These are phyloP conservation scores for Suhomyces faveliae DNA, from an alignment of 805 yeast genomes.

Conservation along the genomic window DNA sequence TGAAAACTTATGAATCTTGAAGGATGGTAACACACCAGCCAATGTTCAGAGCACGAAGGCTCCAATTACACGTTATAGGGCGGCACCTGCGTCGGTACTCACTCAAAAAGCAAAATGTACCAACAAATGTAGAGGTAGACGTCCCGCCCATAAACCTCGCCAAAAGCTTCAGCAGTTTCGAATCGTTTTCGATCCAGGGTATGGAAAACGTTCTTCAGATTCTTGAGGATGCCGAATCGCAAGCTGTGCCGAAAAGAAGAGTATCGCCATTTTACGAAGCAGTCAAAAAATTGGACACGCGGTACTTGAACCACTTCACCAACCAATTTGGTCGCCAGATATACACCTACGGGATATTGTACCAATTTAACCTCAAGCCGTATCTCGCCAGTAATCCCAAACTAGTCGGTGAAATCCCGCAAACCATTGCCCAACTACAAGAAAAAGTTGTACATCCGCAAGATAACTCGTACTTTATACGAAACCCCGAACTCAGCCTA, in stretches of 20 bases:
- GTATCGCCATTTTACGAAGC: slow-evolving; percentile 10
- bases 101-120: not conserved
- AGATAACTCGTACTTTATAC: slow-evolving; percentile 12
- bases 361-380: slow-evolving; percentile 14
- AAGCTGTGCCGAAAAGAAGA: not conserved
- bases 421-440: not conserved
- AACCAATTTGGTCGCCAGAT: slow-evolving; percentile 13
- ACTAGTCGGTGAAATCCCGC: not conserved
- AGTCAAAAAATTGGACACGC: slow-evolving; percentile 9
- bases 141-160: slow-evolving; percentile 6
- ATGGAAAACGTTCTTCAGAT: slow-evolving; percentile 15
- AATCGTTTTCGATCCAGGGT: slow-evolving; percentile 10
- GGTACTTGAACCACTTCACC: slow-evolving; percentile 13
- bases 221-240: slow-evolving; percentile 12
- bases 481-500: slow-evolving; percentile 6
- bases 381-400: slow-evolving; percentile 9
- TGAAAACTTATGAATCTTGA: no score
- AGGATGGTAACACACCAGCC: not conserved
- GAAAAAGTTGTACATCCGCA: slow-evolving; percentile 1
- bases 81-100: not conserved
- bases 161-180: slow-evolving; percentile 2
- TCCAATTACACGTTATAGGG: not conserved
- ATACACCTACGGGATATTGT: slow-evolving; percentile 9
- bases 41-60: not conserved
- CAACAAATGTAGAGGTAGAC: not conserved